A percentile compares a stretch with the other conserved stretches of the same genome.
Conservation (phyloP, 73 alveolate genomes). For the Vitrella brassicaformis region DNA sequence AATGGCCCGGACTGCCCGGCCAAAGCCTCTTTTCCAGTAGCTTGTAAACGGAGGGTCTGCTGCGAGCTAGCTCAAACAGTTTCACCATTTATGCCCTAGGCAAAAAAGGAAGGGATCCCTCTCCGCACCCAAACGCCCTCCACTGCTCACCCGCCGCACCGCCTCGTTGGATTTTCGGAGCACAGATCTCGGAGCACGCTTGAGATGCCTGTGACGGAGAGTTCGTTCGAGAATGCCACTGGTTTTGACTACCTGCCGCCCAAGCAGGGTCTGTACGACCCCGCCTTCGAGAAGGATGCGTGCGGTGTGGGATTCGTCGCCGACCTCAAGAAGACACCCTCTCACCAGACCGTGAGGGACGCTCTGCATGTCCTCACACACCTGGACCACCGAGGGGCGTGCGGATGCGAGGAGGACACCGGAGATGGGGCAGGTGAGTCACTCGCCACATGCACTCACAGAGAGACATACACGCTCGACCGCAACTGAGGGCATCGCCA, state of each 20-base stretch:
- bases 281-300: slow-evolving; percentile 26
- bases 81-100: too few species aligned
- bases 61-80: too few species aligned
- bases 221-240: too few species aligned
- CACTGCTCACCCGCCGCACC: too few species aligned
- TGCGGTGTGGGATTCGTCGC: slow-evolving; percentile 1
- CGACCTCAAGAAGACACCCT: not conserved
- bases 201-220: too few species aligned
- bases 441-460: not conserved
- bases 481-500: not conserved
- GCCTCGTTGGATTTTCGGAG: too few species aligned
- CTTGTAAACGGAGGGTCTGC: too few species aligned
- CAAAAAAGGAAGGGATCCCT: too few species aligned
- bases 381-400: slow-evolving; percentile 32
- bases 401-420: slow-evolving; percentile 32
- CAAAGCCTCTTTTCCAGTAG: too few species aligned
- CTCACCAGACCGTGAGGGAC: not conserved
- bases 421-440: not conserved
- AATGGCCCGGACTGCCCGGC: too few species aligned
- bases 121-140: too few species aligned
- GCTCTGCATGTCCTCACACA: slow-evolving; percentile 7
- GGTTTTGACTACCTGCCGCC: slow-evolving; percentile 30
- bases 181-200: too few species aligned
- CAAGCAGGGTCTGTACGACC: slow-evolving; percentile 27
- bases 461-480: not conserved